Evolutionary conservation across 2,329 filamentous ascomycete species (phyloP).

Genomic region (Neofusicoccum laricinum): DNA sequence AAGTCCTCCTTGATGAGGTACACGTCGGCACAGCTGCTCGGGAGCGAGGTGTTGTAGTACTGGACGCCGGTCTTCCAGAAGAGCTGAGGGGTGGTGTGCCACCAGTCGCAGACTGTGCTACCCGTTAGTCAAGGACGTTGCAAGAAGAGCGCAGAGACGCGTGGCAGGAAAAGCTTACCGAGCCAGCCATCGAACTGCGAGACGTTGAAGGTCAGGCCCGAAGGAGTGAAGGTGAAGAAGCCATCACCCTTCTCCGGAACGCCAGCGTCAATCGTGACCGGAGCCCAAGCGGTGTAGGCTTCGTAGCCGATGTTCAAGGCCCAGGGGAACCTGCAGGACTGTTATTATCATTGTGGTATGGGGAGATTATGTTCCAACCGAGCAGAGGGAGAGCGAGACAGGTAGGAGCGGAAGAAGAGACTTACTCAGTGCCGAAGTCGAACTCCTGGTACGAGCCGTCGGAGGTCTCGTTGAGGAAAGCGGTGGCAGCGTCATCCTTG

Average conservation of each 20-base stretch:
- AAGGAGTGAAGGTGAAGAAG: slow-evolving; percentile 7
- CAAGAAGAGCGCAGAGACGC: neutral
- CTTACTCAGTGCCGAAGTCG: slow-evolving; percentile 16
- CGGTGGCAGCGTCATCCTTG: neutral
- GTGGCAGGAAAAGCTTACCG: slow-evolving; percentile 10
- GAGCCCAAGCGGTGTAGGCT: slow-evolving; percentile 15
- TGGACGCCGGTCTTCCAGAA: slow-evolving; percentile 12
- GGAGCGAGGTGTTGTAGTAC: slow-evolving; percentile 4
- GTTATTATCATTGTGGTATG: neutral
- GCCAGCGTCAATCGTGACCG: slow-evolving; percentile 16
- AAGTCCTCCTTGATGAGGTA: slow-evolving; percentile 14
- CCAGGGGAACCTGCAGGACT: slow-evolving; percentile 11
- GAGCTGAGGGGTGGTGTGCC: slow-evolving; percentile 17
- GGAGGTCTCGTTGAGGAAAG: slow-evolving; percentile 17
- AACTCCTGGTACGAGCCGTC: slow-evolving; percentile 12
- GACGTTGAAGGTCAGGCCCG: slow-evolving; percentile 9
- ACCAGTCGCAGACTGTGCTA: slow-evolving; percentile 18
- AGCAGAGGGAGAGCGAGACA: neutral
- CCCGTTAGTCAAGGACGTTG: neutral
- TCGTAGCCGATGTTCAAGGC: slow-evolving; percentile 9
- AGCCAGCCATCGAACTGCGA: slow-evolving; percentile 17
- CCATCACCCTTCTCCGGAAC: neutral
- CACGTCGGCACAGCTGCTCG: slow-evolving; percentile 17
- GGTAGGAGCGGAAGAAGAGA: neutral
- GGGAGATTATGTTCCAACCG: neutral